Evolutionary conservation across 345 rosid species (phyloP).

Genomic region (Gossypium herbaceum): DNA sequence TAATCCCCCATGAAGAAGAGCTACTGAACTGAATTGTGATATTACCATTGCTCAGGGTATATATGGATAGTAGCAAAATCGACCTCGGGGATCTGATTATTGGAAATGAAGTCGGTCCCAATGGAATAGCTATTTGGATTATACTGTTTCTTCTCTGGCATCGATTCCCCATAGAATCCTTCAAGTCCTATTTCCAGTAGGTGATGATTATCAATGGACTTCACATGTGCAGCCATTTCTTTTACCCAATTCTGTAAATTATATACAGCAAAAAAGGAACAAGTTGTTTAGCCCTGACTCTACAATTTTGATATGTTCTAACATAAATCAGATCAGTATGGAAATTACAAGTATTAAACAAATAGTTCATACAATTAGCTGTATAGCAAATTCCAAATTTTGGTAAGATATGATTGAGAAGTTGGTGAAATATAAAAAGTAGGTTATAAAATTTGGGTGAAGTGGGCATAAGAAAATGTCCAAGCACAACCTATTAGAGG

Average conservation of each 20-base stretch:
- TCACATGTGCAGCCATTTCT: conserved; percentile 63
- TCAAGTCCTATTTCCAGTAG: conserved; percentile 73
- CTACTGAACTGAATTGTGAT: background rate
- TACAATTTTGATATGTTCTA: background rate
- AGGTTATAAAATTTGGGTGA: background rate
- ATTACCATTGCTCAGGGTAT: conserved; percentile 74
- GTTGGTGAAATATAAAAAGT: too few relatives aligned
- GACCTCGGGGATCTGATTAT: conserved; percentile 48
- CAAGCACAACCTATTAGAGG: background rate
- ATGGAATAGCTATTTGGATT: conserved; percentile 32
- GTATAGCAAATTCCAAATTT: background rate
- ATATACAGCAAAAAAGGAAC: background rate
- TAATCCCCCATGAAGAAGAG: background rate
- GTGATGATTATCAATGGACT: conserved; percentile 61
- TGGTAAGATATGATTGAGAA: background rate
- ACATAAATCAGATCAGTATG: background rate
- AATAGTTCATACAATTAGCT: background rate
- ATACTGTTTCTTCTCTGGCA: conserved; percentile 36
- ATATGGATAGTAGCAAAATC: conserved; percentile 76
- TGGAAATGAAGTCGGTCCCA: conserved; percentile 70
- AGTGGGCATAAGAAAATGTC: background rate
- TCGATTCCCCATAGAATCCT: conserved; percentile 70
- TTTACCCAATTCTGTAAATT: conserved; percentile 48
- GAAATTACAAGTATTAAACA: background rate
- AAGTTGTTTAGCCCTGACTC: background rate